Base-by-base conservation (phyloP, 2,329 filamentous ascomycete species). In the Cordyceps sp. region DNA sequence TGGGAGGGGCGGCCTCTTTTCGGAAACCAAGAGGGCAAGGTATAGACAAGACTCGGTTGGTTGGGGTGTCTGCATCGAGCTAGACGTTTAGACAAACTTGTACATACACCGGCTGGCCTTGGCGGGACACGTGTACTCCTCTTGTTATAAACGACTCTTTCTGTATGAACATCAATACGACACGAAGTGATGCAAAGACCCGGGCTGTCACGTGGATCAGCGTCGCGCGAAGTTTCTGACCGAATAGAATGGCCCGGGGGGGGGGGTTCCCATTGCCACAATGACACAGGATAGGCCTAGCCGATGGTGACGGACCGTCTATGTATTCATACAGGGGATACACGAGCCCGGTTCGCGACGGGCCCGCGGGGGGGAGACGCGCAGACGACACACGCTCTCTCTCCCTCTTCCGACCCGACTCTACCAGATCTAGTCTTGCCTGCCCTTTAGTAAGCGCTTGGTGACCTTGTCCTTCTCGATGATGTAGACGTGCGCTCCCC, bases 401-500 rank as follows among this genome's bases (percentile, higher is more conserved):
- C n/a, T n/a, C n/a, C n/a, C n/a, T n/a, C n/a, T n/a, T n/a, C n/a
- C n/a, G n/a, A n/a, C n/a, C 22, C 13, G 22, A 23, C 22, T 23
- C 22, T 23, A n/a, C n/a, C n/a, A n/a, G n/a, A n/a, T 17, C 41
- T 83, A 86, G 57, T 96, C 88, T 65, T 96, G 88, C 66, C 86
- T 76, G 53, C 86, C 86, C 75, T 96, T 96, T 58, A 98, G 67
- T 75, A 98, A 74, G 57, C 90, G 73, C 78, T 96, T 94, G 50
- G 90, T 96, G 41, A 98, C 83, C 80, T 96, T 96, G 65, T 93
- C 86, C 73, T 98, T 98, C 69, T 96, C 90, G 57, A 98, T 93
- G 52, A 98, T 93, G 64, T 96, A 98, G 46, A 98, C 90, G 53
- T 98, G 85, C 25, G 90, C 90, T 54, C 90, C 90, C 90, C 90